A percentile compares a stretch with the other conserved stretches of the same genome.
These are phyloP conservation scores for Coleophoma eucalyptorum DNA, from an alignment of 2,329 filamentous ascomycete species.

Conservation along the genomic window DNA sequence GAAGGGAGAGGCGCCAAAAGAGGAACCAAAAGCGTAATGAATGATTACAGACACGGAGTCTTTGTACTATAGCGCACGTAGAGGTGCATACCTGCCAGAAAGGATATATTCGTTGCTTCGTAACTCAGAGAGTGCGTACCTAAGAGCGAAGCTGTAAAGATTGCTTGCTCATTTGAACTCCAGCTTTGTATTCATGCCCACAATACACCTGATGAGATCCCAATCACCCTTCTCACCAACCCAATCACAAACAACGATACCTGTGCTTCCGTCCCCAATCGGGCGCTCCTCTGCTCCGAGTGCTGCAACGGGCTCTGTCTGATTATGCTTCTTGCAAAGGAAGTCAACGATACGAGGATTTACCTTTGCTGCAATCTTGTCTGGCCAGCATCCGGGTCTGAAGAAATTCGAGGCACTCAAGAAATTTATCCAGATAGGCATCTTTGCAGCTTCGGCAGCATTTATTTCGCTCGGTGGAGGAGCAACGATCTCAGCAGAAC, in stretches of 20 bases:
- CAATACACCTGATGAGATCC: conserved; percentile 82
- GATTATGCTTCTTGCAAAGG: conserved; percentile 52
- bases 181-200: conserved; percentile 82
- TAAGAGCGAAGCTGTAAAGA: not conserved
- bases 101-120: not conserved
- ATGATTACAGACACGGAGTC: not conserved
- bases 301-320: conserved; percentile 20
- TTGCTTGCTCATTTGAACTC: conserved; percentile 33
- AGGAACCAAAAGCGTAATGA: conserved; percentile 15
- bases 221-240: conserved; percentile 84
- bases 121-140: not conserved
- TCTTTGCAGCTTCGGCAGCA: conserved; percentile 15
- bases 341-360: conserved; percentile 73
- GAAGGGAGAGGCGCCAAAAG: conserved; percentile 17
- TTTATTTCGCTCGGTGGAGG: conserved; percentile 37
- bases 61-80: conserved; percentile 24
- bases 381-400: conserved; percentile 88
- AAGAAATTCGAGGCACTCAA: conserved; percentile 92
- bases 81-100: conserved; percentile 8
- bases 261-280: conserved; percentile 72
- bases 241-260: conserved; percentile 91
- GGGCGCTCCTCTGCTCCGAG: conserved; percentile 29
- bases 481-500: conserved; percentile 53
- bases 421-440: conserved; percentile 85
- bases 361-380: conserved; percentile 80